Conservation (phyloP, 2,329 filamentous ascomycete genomes). For the Nemania abortiva region DNA sequence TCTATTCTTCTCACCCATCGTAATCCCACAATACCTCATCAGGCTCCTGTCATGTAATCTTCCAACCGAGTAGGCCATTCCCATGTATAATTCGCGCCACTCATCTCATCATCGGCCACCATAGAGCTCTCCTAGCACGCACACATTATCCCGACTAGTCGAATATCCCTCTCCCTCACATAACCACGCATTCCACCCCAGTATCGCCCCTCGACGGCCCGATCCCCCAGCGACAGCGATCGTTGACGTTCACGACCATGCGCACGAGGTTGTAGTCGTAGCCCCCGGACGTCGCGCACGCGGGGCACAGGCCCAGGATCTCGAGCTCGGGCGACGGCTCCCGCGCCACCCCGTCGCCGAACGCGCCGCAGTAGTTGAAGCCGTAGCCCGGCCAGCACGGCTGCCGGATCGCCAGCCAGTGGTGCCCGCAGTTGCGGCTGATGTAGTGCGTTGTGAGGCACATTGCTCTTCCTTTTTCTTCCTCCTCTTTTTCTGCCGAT, state of each 20-base stretch:
- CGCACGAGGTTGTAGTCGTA: slow-evolving; percentile 64
- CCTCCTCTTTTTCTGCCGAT: neutral
- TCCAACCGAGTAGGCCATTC: neutral
- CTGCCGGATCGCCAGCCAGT: slow-evolving; percentile 62
- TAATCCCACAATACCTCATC: neutral
- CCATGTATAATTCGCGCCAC: neutral
- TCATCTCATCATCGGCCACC: slow-evolving; percentile 2
- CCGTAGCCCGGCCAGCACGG: slow-evolving; percentile 64
- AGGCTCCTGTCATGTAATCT: neutral
- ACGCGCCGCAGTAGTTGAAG: slow-evolving; percentile 61
- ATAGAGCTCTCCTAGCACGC: neutral
- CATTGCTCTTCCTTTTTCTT: slow-evolving; percentile 52
- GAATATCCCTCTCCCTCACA: slow-evolving; percentile 50
- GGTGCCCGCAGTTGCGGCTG: slow-evolving; percentile 64
- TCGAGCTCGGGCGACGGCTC: slow-evolving; percentile 54
- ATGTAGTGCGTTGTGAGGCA: slow-evolving; percentile 62
- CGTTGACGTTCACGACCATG: slow-evolving; percentile 59
- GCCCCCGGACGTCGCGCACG: slow-evolving; percentile 56
- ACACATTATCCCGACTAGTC: neutral
- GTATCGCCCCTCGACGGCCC: slow-evolving; percentile 57
- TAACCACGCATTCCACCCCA: slow-evolving; percentile 56
- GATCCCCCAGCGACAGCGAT: slow-evolving; percentile 61
- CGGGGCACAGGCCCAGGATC: slow-evolving; percentile 48
- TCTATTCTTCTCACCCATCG: no score
- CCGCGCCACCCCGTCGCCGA: slow-evolving; percentile 55